These are phyloP conservation scores for Nannochloropsis salina DNA, from an alignment of 108 stramenopile species.

Conservation along the genomic window DNA sequence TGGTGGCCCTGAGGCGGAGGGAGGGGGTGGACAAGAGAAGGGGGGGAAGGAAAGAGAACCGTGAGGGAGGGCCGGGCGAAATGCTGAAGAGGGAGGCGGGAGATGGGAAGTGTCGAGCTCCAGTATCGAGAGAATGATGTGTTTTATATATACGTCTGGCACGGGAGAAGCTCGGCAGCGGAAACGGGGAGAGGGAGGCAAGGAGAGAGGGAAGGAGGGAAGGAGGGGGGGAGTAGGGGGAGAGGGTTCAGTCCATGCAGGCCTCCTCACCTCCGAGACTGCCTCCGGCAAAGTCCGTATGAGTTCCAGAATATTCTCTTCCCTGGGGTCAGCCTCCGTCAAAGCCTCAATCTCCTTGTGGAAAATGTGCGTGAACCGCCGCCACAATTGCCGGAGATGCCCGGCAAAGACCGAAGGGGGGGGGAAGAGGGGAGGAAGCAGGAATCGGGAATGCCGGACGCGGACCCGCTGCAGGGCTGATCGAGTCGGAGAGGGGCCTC, in stretches of 20 bases:
- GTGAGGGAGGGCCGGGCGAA: neutral
- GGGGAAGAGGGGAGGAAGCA: neutral
- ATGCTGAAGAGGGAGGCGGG: too few species aligned
- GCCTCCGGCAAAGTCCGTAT: neutral
- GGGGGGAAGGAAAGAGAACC: neutral
- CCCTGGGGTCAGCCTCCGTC: neutral
- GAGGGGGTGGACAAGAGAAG: neutral
- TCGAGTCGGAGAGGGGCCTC: too few species aligned
- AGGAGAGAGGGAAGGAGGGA: neutral
- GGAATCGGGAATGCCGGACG: neutral
- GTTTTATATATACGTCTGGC: too few species aligned
- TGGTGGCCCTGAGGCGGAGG: neutral
- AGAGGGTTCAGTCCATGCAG: neutral
- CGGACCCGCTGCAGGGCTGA: neutral
- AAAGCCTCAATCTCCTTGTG: neutral
- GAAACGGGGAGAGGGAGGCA: neutral
- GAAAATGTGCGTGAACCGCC: neutral
- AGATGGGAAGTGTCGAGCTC: too few species aligned
- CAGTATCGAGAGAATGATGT: too few species aligned
- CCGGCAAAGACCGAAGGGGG: neutral
- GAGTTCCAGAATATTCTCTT: neutral
- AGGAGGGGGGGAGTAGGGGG: neutral
- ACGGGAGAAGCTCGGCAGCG: too few species aligned
- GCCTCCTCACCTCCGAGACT: neutral
- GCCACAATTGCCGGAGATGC: neutral